Evolutionary conservation across 2,329 filamentous ascomycete genomes (phyloP).

Genomic region (Nigrospora osmanthi): DNA sequence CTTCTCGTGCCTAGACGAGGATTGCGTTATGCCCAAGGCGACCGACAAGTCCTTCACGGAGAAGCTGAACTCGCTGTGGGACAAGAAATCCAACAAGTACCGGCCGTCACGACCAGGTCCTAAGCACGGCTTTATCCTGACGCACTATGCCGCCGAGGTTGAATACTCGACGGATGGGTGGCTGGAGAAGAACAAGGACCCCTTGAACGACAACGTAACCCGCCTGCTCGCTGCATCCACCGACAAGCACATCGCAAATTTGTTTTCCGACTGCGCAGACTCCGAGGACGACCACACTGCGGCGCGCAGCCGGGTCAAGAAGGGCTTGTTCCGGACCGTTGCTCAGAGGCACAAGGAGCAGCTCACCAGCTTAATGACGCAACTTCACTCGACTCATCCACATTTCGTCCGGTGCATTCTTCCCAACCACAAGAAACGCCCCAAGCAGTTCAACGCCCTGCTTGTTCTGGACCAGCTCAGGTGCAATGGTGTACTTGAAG

Average conservation of each 20-base stretch:
- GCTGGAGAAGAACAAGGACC: slow-evolving; percentile 99
- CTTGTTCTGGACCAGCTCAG: slow-evolving; percentile 96
- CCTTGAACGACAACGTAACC: slow-evolving; percentile 93
- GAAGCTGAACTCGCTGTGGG: slow-evolving; percentile 94
- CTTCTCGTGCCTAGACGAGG: slow-evolving; percentile 95
- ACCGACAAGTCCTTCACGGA: slow-evolving; percentile 96
- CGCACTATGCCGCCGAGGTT: slow-evolving; percentile 95
- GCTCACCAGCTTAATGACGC: slow-evolving; percentile 88
- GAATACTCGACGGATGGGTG: slow-evolving; percentile 93
- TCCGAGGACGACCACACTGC: slow-evolving; percentile 64
- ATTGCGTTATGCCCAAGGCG: slow-evolving; percentile 97
- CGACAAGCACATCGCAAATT: slow-evolving; percentile 72
- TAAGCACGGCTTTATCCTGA: slow-evolving; percentile 82
- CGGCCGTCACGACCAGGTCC: slow-evolving; percentile 70
- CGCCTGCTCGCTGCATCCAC: slow-evolving; percentile 75
- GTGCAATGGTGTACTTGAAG: slow-evolving; percentile 98
- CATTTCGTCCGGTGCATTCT: slow-evolving; percentile 98
- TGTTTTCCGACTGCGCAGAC: slow-evolving; percentile 87
- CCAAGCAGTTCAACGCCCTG: slow-evolving; percentile 84
- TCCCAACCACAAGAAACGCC: slow-evolving; percentile 94
- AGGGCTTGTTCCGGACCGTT: slow-evolving; percentile 91
- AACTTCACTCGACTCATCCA: slow-evolving; percentile 91
- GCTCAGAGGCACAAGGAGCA: slow-evolving; percentile 97
- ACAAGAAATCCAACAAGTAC: slow-evolving; percentile 92
- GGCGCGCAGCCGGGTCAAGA: slow-evolving; percentile 79